Base-by-base conservation (phyloP, 148 eudicot species). In the Vaccinium corymbosum region DNA sequence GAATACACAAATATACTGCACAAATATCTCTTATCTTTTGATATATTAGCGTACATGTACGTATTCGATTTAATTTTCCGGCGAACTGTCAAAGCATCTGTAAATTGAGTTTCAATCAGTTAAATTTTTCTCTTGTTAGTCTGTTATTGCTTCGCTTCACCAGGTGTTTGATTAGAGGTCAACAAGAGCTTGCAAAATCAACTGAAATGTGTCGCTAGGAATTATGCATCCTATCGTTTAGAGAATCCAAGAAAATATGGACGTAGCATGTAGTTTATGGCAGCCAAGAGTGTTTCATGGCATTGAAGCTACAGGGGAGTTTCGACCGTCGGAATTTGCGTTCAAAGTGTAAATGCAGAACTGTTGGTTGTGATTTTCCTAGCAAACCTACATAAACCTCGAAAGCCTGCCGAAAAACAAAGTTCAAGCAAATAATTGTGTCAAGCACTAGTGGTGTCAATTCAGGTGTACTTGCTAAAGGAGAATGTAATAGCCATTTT, bases 261-360 rank as follows among this genome's bases (percentile, higher is more conserved):
- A 95, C 11, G 68, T 87, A 51, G 87, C 90, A 15, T 91, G 87
- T 88, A 85, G 92, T 90, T 86, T 95, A 73, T 87, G 85, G 84
- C 94, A 88, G 82, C 88, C 93, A 14, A 87, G 74, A 86, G 83
- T 89, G 80, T 73, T 89, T 51, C 77, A 80, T 82, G 92, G 91
- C 74, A 73, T 83, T 79, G 89, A 93, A 76, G 83, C 80, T 42
- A 82, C 87, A 79, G 66, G 92, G 89, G 53, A 82, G 76, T 72
- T 86, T 84, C 42, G 91, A 84, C 46, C 38, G 76, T 84, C 35
- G 87, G 49, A 84, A 80, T 76, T 81, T 84, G 22, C 83, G 74
- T 62, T 75, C 88, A 76, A 88, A 84, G 84, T 84, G 35, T 76
- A 86, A 85, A 66, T 78, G 62, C 35, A 82, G 86, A 82, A 82